Evolutionary conservation across 192 early-diverging fungal species (phyloP), one percentile per base, ranked within the genome.

Genomic region (Funneliformis geosporum): DNA sequence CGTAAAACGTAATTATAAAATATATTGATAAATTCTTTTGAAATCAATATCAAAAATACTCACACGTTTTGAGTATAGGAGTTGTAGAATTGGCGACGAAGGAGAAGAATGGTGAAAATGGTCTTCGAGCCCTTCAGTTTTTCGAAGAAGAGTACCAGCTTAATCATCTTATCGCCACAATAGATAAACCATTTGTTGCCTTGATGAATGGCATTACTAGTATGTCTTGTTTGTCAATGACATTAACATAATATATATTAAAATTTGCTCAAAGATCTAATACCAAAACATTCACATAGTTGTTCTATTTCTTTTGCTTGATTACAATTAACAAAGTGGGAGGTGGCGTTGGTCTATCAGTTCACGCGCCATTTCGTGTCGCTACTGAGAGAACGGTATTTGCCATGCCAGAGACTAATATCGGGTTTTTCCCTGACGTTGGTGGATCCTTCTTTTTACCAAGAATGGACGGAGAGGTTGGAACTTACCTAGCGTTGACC

Each of bases 381-480:
- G 98, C 96, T 7, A 98, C 96, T 43, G 97, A 99, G 85, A 91
- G 93, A 23, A 96, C 98, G 2, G 78, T 97, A 74, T 97, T 98
- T 84, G 93, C 97, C 50, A 99, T 99, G 96, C 97, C 98, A 8
- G 98, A 99, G 83, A 96, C 96, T 5, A 89, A 88, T 73, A 99
- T 99, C 78, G 98, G 98, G 16, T 89, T 98, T 50, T 96, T 98
- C 81, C 98, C 98, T 14, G 98, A 98, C 81, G 97, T 98, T 0
- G 97, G 97, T 28, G 96, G 94, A 8, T 91, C 92, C 16, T 98
- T 98, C 88, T 99, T 98, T 84, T 83, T 99, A 69, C 90, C 98
- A 38, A 88, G 97, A 16, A 82, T 99, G 82, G 97, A 99, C 79
- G 98, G 97, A n/a, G 89, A 96, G 84, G 81, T 96, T 11, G 98